Evolutionary conservation across 2,329 filamentous ascomycete genomes (phyloP).

Genomic region (Diaporthe helianthi): DNA sequence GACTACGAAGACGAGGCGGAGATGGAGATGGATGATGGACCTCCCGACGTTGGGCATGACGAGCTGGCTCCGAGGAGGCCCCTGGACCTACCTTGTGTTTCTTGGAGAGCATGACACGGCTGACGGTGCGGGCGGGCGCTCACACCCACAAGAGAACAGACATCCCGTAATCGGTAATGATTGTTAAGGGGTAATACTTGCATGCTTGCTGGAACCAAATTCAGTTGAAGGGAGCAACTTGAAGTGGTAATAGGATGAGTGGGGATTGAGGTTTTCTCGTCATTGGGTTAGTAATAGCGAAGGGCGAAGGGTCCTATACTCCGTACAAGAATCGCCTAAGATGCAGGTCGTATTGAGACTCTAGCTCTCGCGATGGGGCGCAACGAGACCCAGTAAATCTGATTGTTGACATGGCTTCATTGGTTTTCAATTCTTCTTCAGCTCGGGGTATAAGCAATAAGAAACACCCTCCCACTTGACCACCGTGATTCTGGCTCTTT

Average conservation of each 20-base stretch:
- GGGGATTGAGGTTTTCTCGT: neutral
- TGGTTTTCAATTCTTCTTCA: constrained; percentile 19
- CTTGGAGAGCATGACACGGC: neutral
- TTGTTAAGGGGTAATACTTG: neutral
- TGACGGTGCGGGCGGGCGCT: neutral
- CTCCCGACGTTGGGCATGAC: neutral
- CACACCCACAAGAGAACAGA: neutral
- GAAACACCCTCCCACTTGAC: constrained; percentile 20
- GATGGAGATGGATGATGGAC: neutral
- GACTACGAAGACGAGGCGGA: neutral
- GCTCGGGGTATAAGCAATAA: constrained; percentile 30
- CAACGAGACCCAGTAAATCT: neutral
- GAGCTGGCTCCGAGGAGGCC: constrained; percentile 3
- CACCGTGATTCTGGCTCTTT: neutral
- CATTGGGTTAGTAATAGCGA: neutral
- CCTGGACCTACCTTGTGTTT: neutral
- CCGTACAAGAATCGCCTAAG: neutral
- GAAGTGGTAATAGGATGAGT: neutral
- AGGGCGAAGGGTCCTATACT: too few species aligned
- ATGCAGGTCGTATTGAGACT: neutral
- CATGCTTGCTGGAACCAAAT: neutral
- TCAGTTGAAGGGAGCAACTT: neutral
- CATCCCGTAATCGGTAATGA: neutral
- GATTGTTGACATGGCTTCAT: neutral
- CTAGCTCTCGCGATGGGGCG: too few species aligned